These are phyloP conservation scores for Lachnellula hyalina DNA, from an alignment of 2,329 filamentous ascomycete genomes.

Conservation along the genomic window DNA sequence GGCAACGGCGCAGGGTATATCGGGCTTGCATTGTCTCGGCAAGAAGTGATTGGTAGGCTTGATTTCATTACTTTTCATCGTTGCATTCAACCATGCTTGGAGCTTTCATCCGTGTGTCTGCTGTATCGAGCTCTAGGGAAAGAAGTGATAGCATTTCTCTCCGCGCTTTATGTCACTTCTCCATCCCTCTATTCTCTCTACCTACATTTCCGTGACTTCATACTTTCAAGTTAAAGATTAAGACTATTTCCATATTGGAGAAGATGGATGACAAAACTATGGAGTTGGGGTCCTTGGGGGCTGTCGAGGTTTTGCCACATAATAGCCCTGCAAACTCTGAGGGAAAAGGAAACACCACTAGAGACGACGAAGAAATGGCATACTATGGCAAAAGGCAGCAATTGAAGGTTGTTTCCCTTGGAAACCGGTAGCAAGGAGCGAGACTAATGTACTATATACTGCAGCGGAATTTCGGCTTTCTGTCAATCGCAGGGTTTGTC, in stretches of 20 bases:
- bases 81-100: background rate
- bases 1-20: background rate
- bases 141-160: background rate
- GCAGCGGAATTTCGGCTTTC: constrained; percentile 18
- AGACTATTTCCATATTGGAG: background rate
- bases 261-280: constrained; percentile 9
- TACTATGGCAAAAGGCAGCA: constrained; percentile 24
- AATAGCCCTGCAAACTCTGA: background rate
- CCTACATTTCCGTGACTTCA: background rate
- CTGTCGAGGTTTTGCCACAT: background rate
- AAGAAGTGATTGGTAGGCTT: background rate
- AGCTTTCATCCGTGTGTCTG: background rate
- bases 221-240: background rate
- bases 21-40: background rate
- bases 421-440: background rate
- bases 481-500: constrained; percentile 17
- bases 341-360: constrained; percentile 23
- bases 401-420: constrained; percentile 14
- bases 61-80: background rate
- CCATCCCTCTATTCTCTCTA: background rate
- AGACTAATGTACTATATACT: background rate
- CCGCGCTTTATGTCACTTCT: background rate
- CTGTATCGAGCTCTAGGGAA: background rate
- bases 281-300: constrained; percentile 4
- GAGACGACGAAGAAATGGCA: constrained; percentile 24